Percentiles rank a stretch among this genome's conserved stretches.
These are phyloP conservation scores for Xylariaceae sp. DNA, from an alignment of 2,329 filamentous ascomycete species.

Conservation along the genomic window DNA sequence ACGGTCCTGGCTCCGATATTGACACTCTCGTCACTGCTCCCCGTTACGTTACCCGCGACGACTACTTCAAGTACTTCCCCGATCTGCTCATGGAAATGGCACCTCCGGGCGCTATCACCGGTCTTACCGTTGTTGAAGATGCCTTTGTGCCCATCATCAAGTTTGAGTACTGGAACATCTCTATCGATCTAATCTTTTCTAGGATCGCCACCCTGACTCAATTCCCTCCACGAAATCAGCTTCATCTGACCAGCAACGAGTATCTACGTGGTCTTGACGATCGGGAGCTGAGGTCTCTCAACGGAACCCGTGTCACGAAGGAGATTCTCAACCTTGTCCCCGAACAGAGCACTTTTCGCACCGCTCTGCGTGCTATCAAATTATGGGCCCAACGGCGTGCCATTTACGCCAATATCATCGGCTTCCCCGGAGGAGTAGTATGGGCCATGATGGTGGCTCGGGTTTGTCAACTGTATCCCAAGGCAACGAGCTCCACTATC, in stretches of 20 bases:
- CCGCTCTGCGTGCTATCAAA: constrained; percentile 87
- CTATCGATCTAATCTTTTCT: constrained; percentile 90
- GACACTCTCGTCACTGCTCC: constrained; percentile 92
- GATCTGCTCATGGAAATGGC: constrained; percentile 70
- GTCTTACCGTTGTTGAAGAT: constrained; percentile 79
- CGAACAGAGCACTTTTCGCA: constrained; percentile 81
- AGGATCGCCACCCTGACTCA: constrained; percentile 65
- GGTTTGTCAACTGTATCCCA: constrained; percentile 93
- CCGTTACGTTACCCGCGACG: constrained; percentile 78
- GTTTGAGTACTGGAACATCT: constrained; percentile 83
- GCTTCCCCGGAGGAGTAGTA: constrained; percentile 92
- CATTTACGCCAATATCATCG: constrained; percentile 93
- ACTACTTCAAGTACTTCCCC: constrained; percentile 92
- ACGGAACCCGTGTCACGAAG: constrained; percentile 90
- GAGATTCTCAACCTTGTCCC: constrained; percentile 87
- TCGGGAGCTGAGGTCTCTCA: constrained; percentile 79
- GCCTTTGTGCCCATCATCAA: constrained; percentile 97
- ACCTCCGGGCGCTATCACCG: constrained; percentile 71
- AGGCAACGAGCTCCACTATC: constrained; percentile 81
- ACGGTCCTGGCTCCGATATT: constrained; percentile 93
- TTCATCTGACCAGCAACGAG: constrained; percentile 76
- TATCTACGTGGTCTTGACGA: constrained; percentile 83
- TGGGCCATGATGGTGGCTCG: constrained; percentile 97
- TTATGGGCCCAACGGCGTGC: constrained; percentile 90
- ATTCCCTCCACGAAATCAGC: constrained; percentile 60